Percentiles rank a stretch among this genome's conserved stretches.
Conservation (phyloP, 2,329 filamentous ascomycete genomes). For the Nothophoma quercina region DNA sequence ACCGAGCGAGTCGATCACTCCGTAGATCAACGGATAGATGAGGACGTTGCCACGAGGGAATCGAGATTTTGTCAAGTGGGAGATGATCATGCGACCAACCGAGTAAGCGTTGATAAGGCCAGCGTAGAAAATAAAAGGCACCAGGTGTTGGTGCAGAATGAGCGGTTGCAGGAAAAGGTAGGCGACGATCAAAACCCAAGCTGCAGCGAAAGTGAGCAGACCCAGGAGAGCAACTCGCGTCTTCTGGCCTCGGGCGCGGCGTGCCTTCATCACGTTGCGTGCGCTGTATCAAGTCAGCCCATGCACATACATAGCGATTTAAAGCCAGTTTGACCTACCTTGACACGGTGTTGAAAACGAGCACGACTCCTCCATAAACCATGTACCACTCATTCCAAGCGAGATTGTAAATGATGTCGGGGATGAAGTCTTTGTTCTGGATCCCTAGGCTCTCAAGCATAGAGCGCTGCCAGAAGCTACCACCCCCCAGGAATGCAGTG, state of each 20-base stretch:
- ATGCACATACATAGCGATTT: neutral
- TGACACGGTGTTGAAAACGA: slow-evolving; percentile 84
- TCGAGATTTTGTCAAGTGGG: slow-evolving; percentile 83
- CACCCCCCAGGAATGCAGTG: slow-evolving; percentile 85
- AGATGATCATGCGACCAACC: slow-evolving; percentile 94
- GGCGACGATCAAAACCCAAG: slow-evolving; percentile 77
- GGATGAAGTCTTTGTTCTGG: slow-evolving; percentile 69
- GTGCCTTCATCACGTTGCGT: slow-evolving; percentile 82
- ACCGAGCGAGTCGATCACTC: slow-evolving; percentile 81
- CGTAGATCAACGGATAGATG: slow-evolving; percentile 76
- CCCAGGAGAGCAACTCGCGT: slow-evolving; percentile 80
- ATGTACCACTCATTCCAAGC: slow-evolving; percentile 94
- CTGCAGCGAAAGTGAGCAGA: slow-evolving; percentile 78
- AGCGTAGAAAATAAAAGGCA: slow-evolving; percentile 89
- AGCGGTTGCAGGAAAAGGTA: slow-evolving; percentile 87
- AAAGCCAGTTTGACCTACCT: slow-evolving; percentile 53
- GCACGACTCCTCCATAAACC: slow-evolving; percentile 80
- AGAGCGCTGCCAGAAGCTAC: slow-evolving; percentile 90
- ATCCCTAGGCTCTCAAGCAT: slow-evolving; percentile 76
- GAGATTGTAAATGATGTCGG: slow-evolving; percentile 75
- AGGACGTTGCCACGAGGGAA: slow-evolving; percentile 95
- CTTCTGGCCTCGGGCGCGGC: slow-evolving; percentile 75
- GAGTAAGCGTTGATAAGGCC: slow-evolving; percentile 93
- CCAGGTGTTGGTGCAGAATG: slow-evolving; percentile 81
- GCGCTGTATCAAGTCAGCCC: slow-evolving; percentile 59